Base-by-base conservation (phyloP, 805 yeast species). In the Saccharomyces kudriavzevii region DNA sequence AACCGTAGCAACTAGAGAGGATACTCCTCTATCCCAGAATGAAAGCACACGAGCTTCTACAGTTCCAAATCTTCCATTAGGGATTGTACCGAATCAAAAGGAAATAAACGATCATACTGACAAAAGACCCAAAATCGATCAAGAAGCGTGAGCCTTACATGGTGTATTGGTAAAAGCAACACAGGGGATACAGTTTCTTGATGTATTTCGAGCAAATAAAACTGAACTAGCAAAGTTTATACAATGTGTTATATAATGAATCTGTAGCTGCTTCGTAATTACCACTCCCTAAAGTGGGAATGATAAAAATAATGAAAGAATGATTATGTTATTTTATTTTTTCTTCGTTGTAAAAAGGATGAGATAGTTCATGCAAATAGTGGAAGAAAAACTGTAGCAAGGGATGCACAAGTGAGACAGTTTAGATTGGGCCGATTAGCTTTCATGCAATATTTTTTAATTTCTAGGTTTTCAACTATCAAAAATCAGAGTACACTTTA, bases 1-100 rank as follows among this genome's bases (percentile, higher is more conserved):
- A 48, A 31, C 51, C 11, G 45, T 53, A 4, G 48, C 47, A 8
- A 46, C 56, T 3, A 60, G 53, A 43, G 68, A 63, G 40, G 65
- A 59, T 9, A 56, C 60, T 14, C 65, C 56, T 10, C 25, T 25
- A 30, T 59, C 56, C 35, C 61, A 54, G 40, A 52, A 48, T 26
- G 54, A 52, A 5, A 54, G 52, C 13, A 54, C 50, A 17, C 45
- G 54, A 27, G 53, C 43, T 14, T 53, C 54, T 4, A 57, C 55
- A 4, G 50, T 48, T 25, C 14, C 52, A 25, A 51, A 54, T 11
- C 2, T 51, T 2, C 29, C 54, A 27, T 17, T 17, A 17, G 14
- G 47, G 26, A 13, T 13, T 40, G 27, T 40, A 40, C 13, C 35
- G 11, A 26, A 49, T 3, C 55, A 56, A 43, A 35, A 35, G 24